Base-by-base conservation (phyloP, 2,329 filamentous ascomycete genomes). In the Pestalotiopsis sp. region DNA sequence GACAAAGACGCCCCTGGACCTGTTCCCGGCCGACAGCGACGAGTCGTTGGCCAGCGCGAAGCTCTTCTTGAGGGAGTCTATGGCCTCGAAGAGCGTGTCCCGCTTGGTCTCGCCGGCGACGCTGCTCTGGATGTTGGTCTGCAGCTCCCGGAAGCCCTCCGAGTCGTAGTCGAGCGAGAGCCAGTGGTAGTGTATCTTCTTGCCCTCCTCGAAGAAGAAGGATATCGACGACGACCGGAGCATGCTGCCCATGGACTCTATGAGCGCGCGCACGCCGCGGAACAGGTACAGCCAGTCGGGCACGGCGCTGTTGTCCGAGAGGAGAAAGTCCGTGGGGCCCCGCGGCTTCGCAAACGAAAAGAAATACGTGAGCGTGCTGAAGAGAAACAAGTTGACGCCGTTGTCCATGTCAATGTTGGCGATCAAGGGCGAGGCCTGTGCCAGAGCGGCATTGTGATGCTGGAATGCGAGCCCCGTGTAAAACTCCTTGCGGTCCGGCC, bases 261-360 rank as follows among this genome's bases (percentile, higher is more conserved):
- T 45, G 38, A 64, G 38, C 7, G 62, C 62, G 12, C 41, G 62
- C 11, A 64, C 62, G 27, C 62, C 62, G 17, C 62, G 62, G 27
- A 64, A 56, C 13, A 64, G 41, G 11, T 25, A 25, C 13, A 64
- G 62, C 62, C 62, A 64, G 23, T 64, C 62, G 3, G 62, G 62
- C 20, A 52, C 38, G 3, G 39, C 41, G 39, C 27, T 17, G 39
- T 56, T 49, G 23, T 39, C 39, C 20, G 62, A 17, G 11, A 64
- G n/a, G 41, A 64, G 38, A 45, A 64, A 56, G 27, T 64, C 41
- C 31, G 60, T 41, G 17, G 60, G 60, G 23, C 36, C 27, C 36
- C 36, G 12, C 12, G 60, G 64, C 23, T 66, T 66, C 6, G 45
- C 64, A 66, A 66, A 66, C 2, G 49, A 17, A 38, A 66, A 66